Conservation (phyloP, 2,329 filamentous ascomycete genomes). For the Pseudocercospora fuligena region DNA sequence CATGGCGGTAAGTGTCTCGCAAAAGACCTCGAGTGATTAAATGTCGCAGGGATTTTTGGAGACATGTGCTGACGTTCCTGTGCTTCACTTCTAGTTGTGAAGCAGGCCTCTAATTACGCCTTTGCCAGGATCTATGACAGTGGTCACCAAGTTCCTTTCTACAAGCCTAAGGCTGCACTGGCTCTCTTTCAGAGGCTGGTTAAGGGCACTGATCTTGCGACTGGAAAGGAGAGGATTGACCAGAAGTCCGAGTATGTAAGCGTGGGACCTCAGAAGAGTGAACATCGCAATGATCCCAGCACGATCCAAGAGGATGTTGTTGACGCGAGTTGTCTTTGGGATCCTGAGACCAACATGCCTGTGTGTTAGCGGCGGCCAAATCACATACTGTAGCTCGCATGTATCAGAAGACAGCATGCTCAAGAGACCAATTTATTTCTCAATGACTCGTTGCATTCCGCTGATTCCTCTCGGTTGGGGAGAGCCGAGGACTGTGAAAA, state of each 20-base stretch:
- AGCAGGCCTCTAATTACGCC: conserved; percentile 56
- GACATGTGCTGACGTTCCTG: background rate
- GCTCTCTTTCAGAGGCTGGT: conserved; percentile 58
- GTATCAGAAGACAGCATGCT: background rate
- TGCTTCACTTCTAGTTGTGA: conserved; percentile 46
- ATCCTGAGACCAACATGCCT: conserved; percentile 15
- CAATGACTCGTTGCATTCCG: background rate
- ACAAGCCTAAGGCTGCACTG: conserved; percentile 54
- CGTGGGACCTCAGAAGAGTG: conserved; percentile 30
- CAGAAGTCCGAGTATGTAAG: conserved; percentile 23
- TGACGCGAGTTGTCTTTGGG: conserved; percentile 18
- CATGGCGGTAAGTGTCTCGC: conserved; percentile 45
- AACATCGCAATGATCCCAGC: conserved; percentile 23
- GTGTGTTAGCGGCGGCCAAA: background rate
- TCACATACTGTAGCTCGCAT: background rate
- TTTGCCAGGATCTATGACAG: conserved; percentile 58
- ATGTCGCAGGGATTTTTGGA: background rate
- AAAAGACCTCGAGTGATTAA: background rate
- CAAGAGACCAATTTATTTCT: background rate
- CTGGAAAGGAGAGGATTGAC: conserved; percentile 43
- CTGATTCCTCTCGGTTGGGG: background rate
- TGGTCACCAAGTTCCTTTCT: conserved; percentile 59
- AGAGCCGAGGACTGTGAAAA: background rate
- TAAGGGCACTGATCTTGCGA: conserved; percentile 56
- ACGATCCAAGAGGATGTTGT: conserved; percentile 19